Evolutionary conservation across 768 basidiomycete genomes (phyloP).

Genomic region (Infundibulicybe gibba): DNA sequence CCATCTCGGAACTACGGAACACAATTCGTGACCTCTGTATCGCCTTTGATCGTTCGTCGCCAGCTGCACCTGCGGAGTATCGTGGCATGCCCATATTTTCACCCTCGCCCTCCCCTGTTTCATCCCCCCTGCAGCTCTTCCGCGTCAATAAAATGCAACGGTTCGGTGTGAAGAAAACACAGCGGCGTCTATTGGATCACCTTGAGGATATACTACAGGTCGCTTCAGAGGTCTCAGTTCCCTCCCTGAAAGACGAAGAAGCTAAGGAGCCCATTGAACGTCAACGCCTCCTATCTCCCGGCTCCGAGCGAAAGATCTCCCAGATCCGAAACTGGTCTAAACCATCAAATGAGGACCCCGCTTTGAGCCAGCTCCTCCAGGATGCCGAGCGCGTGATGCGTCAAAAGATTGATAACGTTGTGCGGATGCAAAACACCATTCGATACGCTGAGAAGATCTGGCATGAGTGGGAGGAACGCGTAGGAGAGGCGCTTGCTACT

Average conservation of each 20-base stretch:
- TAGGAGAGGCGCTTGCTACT: conserved; percentile 61
- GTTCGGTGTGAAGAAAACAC: conserved; percentile 77
- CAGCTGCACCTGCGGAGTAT: conserved; percentile 71
- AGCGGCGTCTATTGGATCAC: conserved; percentile 77
- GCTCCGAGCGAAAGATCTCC: conserved; percentile 84
- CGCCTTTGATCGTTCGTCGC: conserved; percentile 74
- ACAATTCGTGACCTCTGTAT: conserved; percentile 76
- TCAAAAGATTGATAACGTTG: conserved; percentile 92
- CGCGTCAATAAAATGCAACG: conserved; percentile 75
- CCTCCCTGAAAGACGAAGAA: conserved; percentile 89
- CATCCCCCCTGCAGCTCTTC: conserved; percentile 76
- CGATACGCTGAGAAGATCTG: conserved; percentile 96
- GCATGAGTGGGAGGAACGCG: conserved; percentile 93
- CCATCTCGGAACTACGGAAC: conserved; percentile 80
- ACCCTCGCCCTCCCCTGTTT: conserved; percentile 68
- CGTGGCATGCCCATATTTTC: conserved; percentile 83
- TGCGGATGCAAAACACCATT: conserved; percentile 96
- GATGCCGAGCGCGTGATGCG: conserved; percentile 89
- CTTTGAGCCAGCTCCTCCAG: conserved; percentile 75
- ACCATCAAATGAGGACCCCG: conserved; percentile 82
- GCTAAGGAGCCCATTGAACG: conserved; percentile 89
- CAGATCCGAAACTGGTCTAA: conserved; percentile 84
- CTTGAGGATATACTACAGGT: conserved; percentile 83
- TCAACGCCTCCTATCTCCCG: conserved; percentile 84
- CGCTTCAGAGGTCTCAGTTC: conserved; percentile 79